A percentile compares a stretch with the other conserved stretches of the same genome.
Conservation (phyloP, 2,329 filamentous ascomycete species). For the Pestalotiopsis sp. region DNA sequence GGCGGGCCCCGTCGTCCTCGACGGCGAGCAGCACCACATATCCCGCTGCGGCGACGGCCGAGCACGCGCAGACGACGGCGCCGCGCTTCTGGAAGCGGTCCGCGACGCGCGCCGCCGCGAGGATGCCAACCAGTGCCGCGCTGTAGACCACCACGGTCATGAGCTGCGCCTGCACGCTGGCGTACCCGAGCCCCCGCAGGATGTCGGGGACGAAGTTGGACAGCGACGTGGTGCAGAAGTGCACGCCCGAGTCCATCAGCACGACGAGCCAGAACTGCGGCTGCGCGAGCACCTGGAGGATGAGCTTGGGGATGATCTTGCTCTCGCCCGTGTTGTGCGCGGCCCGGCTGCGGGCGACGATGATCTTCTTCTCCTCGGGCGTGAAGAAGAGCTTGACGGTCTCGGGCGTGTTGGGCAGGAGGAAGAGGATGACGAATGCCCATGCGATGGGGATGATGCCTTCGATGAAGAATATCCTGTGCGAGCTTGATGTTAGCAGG, state of each 20-base stretch:
- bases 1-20: constrained; percentile 20
- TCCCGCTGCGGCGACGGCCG: constrained; percentile 18
- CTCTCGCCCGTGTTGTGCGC: constrained; percentile 24
- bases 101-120: constrained; percentile 22
- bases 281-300: constrained; percentile 23
- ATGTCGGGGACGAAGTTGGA: constrained; percentile 25
- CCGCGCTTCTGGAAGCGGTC: constrained; percentile 25
- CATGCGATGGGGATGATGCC: constrained; percentile 24
- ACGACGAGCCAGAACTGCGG: constrained; percentile 28
- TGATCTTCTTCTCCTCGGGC: constrained; percentile 21
- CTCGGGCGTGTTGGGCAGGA: constrained; percentile 22
- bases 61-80: constrained; percentile 16
- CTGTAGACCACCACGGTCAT: constrained; percentile 27
- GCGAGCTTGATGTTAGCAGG: neutral
- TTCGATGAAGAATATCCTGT: constrained; percentile 24
- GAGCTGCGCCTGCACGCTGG: constrained; percentile 22
- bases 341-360: constrained; percentile 19
- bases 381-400: constrained; percentile 21
- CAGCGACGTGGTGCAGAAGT: constrained; percentile 25
- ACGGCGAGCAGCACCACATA: constrained; percentile 25
- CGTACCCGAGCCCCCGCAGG: constrained; percentile 24
- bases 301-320: constrained; percentile 16
- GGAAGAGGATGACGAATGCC: constrained; percentile 21
- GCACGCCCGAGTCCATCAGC: constrained; percentile 21
- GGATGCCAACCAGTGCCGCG: constrained; percentile 25